A percentile compares a stretch with the other conserved stretches of the same genome.
Evolutionary conservation across 371 early-diverging fungal species (phyloP).

Genomic region (Mycotypha africana): DNA sequence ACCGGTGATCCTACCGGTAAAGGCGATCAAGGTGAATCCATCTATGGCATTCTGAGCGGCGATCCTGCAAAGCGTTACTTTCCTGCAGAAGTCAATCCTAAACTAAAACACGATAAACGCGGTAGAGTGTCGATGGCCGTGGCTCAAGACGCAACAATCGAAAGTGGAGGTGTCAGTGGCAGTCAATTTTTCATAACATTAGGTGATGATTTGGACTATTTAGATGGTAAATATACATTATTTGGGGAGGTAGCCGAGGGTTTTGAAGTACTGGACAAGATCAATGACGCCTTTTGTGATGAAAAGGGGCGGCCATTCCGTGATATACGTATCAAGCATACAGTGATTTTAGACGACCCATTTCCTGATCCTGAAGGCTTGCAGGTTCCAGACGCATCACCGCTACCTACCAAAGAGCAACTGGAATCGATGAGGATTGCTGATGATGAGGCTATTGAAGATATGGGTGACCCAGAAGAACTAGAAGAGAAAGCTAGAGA

Average conservation of each 20-base stretch:
- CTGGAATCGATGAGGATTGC: conserved; percentile 72
- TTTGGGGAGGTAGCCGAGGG: conserved; percentile 98
- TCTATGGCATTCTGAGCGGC: conserved; percentile 61
- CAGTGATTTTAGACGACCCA: conserved; percentile 91
- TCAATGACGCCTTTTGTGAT: conserved; percentile 74
- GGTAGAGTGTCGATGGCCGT: conserved; percentile 90
- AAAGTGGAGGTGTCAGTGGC: conserved; percentile 53
- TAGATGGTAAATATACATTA: conserved; percentile 96
- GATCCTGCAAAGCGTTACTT: conserved; percentile 59
- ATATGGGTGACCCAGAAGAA: conserved; percentile 66
- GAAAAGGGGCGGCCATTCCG: conserved; percentile 71
- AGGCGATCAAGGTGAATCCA: conserved; percentile 76
- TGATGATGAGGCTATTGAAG: conserved; percentile 79
- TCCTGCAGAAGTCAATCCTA: conserved; percentile 78
- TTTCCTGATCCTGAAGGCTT: conserved; percentile 83
- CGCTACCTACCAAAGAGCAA: conserved; percentile 77
- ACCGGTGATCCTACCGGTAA: conserved; percentile 84
- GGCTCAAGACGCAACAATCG: conserved; percentile 35
- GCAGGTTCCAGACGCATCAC: conserved; percentile 68
- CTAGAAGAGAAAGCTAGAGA: conserved; percentile 59
- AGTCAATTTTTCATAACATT: conserved; percentile 98
- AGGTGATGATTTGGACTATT: conserved; percentile 75
- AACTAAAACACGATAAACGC: conserved; percentile 76
- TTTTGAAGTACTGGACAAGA: conserved; percentile 80
- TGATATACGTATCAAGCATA: conserved; percentile 92